These are phyloP conservation scores for Termitomyces sp. DNA, from an alignment of 768 basidiomycete species.

Conservation along the genomic window DNA sequence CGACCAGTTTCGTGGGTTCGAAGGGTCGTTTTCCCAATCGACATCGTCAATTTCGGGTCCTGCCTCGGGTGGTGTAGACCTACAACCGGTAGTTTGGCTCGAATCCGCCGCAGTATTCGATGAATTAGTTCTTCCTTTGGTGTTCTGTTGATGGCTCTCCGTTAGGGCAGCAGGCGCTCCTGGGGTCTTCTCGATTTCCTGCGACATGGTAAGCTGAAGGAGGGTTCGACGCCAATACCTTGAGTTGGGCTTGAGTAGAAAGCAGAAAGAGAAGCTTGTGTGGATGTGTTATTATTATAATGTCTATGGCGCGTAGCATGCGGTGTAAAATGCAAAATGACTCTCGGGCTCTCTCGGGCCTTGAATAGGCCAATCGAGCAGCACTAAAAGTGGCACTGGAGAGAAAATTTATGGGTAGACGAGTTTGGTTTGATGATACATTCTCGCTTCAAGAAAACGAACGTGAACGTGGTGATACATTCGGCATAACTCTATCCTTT, in stretches of 20 bases:
- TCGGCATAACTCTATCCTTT: no score
- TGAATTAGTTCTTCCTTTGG: not conserved
- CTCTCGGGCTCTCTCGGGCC: no score
- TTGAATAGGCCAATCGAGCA: no score
- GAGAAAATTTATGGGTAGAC: no score
- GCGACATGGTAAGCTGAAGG: not conserved
- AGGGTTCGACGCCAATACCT: not conserved
- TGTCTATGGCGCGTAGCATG: no score
- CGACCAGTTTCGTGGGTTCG: slow-evolving; percentile 70
- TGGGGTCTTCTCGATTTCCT: not conserved
- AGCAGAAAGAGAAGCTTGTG: no score
- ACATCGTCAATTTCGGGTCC: slow-evolving; percentile 39
- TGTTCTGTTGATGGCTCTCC: not conserved
- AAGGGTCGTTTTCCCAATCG: slow-evolving; percentile 55
- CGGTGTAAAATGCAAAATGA: not conserved
- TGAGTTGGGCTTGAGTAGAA: not conserved
- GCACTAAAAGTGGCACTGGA: no score
- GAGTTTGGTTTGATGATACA: no score
- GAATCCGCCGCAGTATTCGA: not conserved
- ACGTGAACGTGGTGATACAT: no score
- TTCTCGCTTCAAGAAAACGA: no score
- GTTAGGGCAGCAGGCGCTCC: not conserved
- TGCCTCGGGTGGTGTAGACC: not conserved
- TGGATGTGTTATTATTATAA: not conserved
- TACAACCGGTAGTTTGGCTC: not conserved